phyloP scores from a whole-genome alignment of 106 monocot species.

The Ottelia alismoides region DNA sequence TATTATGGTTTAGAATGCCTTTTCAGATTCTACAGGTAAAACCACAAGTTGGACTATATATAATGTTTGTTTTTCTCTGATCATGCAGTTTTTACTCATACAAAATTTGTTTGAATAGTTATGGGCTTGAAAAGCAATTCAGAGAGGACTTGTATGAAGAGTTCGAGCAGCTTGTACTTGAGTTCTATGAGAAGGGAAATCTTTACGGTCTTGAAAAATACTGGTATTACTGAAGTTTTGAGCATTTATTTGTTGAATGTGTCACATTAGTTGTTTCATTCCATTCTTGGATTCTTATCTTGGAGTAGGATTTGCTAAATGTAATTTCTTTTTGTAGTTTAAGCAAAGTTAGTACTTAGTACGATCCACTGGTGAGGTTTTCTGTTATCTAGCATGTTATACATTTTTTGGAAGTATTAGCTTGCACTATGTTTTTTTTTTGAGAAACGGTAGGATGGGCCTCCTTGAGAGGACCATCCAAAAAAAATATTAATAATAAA shows the following conservation, averaged over 20 bases:
- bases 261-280: background rate
- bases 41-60: background rate
- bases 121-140: slow-evolving; percentile 93
- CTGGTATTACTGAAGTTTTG: slow-evolving; percentile 30
- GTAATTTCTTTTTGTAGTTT: background rate
- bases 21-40: slow-evolving; percentile 96
- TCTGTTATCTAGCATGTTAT: background rate
- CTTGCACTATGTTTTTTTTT: no score
- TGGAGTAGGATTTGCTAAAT: background rate
- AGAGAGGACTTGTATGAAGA: slow-evolving; percentile 64
- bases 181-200: slow-evolving; percentile 79
- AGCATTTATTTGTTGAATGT: background rate
- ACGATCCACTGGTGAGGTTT: background rate
- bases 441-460: no score
- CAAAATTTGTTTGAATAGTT: no score
- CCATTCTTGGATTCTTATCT: background rate
- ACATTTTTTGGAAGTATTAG: no score
- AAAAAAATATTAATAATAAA: no score
- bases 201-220: slow-evolving; percentile 98
- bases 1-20: slow-evolving; percentile 94
- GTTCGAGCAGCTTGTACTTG: slow-evolving; percentile 80
- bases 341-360: background rate
- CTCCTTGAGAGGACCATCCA: no score
- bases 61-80: background rate
- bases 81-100: no score